Base-by-base conservation (phyloP, 768 basidiomycete species). In the Mycena pura region DNA sequence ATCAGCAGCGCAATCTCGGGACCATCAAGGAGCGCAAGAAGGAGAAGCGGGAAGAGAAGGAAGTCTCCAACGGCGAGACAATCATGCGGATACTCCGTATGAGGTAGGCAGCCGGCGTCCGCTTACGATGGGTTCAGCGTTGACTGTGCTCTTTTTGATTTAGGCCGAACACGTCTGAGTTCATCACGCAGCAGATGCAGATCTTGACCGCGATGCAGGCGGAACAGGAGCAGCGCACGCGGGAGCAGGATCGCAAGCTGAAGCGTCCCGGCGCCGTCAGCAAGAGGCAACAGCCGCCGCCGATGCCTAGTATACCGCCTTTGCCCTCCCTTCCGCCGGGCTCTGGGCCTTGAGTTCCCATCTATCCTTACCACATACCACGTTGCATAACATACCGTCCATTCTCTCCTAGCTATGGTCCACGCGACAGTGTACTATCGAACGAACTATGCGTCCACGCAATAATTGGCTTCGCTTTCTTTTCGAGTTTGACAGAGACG, bases 61-160 rank as follows among this genome's bases (percentile, higher is more conserved):
- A 91, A 57, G 82, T 84, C 3, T 84, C 87, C 13, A 88, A 88
- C 57, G 93, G 92, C 50, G 95, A 99, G 77, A 94, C 91, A 34
- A 97, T 99, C 59, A 86, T 99, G 81, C 82, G 95, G 57, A 96
- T 99, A 64, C 80, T 99, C 39, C 86, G 97, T 29, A 99, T 99
- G 96, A 84, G 95, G 96, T 94, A 71, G 74, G 53, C 0, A 2
- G 19, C 53, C 19, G 11, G 54, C 56, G 15, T 51, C 19, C 48
- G 13, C 29, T 43, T 13, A 6, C n/a, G 53, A 5, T 46, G 27
- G 38, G 49, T 36, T 49, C 10, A 14, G 7, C 9, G 17, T 38
- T 14, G 40, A 19, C 28, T 44, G 21, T n/a, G 28, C 34, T 57
- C 17, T n/a, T 66, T 40, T 15, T 17, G 24, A 31, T 31, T 50